Evolutionary conservation across 129 eudicot genomes (phyloP), one percentile per base, ranked within the genome.

Genomic region (Calendula officinalis): DNA sequence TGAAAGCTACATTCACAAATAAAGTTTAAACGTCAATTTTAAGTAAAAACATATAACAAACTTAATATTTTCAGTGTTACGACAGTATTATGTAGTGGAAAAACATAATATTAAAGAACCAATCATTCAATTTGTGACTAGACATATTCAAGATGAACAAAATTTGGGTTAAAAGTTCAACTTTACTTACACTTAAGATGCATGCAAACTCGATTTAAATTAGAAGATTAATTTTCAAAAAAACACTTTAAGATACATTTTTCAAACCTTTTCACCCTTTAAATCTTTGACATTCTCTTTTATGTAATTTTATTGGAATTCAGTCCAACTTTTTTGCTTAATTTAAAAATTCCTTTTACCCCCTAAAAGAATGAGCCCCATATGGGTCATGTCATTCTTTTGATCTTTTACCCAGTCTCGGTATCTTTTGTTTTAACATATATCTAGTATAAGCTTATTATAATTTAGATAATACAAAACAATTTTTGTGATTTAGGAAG

Each of bases 311-410:
- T 22, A 11, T 66, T 17, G 62, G 33, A 30, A 67, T 39, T n/a
- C 33, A 54, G 72, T 30, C 42, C 32, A 41, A 54, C 63, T 55
- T 67, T 64, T 54, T 42, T 15, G 22, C 64, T 54, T 42, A 55
- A 55, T 7, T 67, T 55, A 67, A 42, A 54, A 55, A 1, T 67
- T 14, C 34, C 42, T 54, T 65, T 67, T 67, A 43, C 13, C 43
- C 7, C 45, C 62, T 53, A 42, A 54, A 54, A 54, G 17, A 11
- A 67, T 67, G 64, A 67, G 73, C 64, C 73, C 41, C 44, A 55
- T 66, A 12, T 62, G 54, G 67, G n/a, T 10, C 42, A 54, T 16
- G 43, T 8, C 30, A 54, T 55, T 32, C 63, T 35, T 44, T 30
- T 67, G 42, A 41, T 32, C 63, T 35, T 44, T 30, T 67, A 32